A percentile compares a stretch with the other conserved stretches of the same genome.
Conservation (phyloP, 768 basidiomycete species). For the Tephrocybe sp. region DNA sequence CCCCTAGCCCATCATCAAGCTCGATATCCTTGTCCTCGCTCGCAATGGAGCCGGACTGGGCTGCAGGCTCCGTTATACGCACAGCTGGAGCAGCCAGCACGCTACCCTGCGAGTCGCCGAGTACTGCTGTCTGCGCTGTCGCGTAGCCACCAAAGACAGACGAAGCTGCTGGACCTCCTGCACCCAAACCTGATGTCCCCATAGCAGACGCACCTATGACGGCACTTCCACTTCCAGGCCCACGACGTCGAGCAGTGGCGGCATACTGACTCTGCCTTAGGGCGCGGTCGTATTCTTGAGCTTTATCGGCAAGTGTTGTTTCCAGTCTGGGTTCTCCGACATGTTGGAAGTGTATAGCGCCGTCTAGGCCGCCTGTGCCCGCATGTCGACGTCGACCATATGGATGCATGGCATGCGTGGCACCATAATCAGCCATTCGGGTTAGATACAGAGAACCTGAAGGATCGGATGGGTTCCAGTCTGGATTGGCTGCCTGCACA, state of each 20-base stretch:
- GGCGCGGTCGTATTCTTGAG: slow-evolving; percentile 77
- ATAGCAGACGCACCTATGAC: slow-evolving; percentile 51
- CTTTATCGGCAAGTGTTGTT: slow-evolving; percentile 45
- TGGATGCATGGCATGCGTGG: slow-evolving; percentile 41
- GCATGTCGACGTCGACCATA: slow-evolving; percentile 28
- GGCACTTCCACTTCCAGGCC: slow-evolving; percentile 42
- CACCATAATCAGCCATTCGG: slow-evolving; percentile 73
- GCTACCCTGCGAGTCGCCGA: slow-evolving; percentile 77
- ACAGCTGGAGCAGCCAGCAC: slow-evolving; percentile 20
- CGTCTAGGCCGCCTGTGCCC: slow-evolving; percentile 19
- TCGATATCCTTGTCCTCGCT: slow-evolving; percentile 53
- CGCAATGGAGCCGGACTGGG: slow-evolving; percentile 24
- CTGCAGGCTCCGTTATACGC: neutral
- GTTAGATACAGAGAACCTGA: slow-evolving; percentile 88
- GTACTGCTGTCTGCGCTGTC: slow-evolving; percentile 68
- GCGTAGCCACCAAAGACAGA: slow-evolving; percentile 50
- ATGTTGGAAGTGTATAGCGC: slow-evolving; percentile 31
- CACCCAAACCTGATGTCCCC: slow-evolving; percentile 19
- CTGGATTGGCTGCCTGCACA: slow-evolving; percentile 82
- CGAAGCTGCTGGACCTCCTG: slow-evolving; percentile 30
- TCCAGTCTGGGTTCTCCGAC: slow-evolving; percentile 31
- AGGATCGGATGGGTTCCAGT: slow-evolving; percentile 93
- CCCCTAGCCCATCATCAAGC: slow-evolving; percentile 59
- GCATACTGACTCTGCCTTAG: slow-evolving; percentile 66
- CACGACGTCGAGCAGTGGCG: slow-evolving; percentile 47